Evolutionary conservation across 352 stramenopile genomes (phyloP).

Genomic region (Phytophthora capsici): DNA sequence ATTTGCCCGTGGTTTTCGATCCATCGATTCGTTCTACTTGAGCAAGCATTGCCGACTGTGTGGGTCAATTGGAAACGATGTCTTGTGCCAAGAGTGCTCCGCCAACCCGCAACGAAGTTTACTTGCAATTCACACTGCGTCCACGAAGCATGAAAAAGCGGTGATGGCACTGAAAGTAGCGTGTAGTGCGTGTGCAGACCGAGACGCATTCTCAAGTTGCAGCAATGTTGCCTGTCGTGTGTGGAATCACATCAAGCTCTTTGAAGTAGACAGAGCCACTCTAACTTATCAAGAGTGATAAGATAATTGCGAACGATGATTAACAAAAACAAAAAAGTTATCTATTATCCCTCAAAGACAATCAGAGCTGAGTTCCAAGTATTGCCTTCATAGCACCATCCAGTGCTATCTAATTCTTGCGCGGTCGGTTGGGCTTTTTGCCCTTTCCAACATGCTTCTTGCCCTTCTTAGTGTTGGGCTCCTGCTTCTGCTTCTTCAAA

Average conservation of each 20-base stretch:
- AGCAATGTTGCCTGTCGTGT: slow-evolving; percentile 64
- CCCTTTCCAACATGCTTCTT: slow-evolving; percentile 41
- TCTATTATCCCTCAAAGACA: slow-evolving; percentile 33
- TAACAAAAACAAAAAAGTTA: slow-evolving; percentile 32
- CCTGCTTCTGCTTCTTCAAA: slow-evolving; percentile 58
- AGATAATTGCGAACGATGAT: background rate
- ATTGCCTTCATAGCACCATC: slow-evolving; percentile 15
- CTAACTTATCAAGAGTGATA: slow-evolving; percentile 39
- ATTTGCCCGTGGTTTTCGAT: slow-evolving; percentile 36
- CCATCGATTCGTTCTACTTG: slow-evolving; percentile 87
- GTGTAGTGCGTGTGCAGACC: slow-evolving; percentile 62
- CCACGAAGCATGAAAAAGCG: slow-evolving; percentile 48
- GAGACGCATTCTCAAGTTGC: slow-evolving; percentile 53
- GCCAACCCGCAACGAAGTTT: slow-evolving; percentile 70
- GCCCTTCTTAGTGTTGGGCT: slow-evolving; percentile 40
- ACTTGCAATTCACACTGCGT: slow-evolving; percentile 59
- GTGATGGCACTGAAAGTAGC: slow-evolving; percentile 43
- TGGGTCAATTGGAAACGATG: slow-evolving; percentile 58
- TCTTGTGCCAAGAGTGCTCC: slow-evolving; percentile 61
- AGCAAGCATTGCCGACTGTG: slow-evolving; percentile 86
- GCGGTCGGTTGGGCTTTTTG: slow-evolving; percentile 47
- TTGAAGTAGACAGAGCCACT: slow-evolving; percentile 44
- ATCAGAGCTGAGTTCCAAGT: slow-evolving; percentile 24
- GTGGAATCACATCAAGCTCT: slow-evolving; percentile 69
- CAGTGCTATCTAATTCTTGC: slow-evolving; percentile 55